phyloP scores from a whole-genome alignment of 768 basidiomycete genomes.

The Lactarius sp. region DNA sequence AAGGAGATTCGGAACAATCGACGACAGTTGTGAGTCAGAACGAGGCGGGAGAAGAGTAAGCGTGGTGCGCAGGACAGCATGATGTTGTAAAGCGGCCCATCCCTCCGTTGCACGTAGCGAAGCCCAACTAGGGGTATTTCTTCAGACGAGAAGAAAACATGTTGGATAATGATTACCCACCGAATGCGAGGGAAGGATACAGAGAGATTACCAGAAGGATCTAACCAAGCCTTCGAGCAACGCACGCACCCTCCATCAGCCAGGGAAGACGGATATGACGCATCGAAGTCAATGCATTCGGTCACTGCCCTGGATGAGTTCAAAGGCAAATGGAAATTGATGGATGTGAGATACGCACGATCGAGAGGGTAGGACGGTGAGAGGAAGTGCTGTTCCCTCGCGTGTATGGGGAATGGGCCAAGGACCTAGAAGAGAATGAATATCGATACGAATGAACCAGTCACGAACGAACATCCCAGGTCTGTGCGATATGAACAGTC shows the following conservation, averaged over 20 bases:
- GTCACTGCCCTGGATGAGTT: constrained; percentile 37
- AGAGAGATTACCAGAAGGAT: constrained; percentile 44
- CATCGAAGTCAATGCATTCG: constrained; percentile 44
- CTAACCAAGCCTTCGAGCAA: constrained; percentile 48
- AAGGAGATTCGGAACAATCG: constrained; percentile 42
- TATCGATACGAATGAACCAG: neutral
- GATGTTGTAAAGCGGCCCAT: constrained; percentile 84
- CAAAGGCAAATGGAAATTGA: neutral
- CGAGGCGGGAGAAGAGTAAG: constrained; percentile 52
- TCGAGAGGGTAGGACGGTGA: constrained; percentile 71
- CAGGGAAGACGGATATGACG: constrained; percentile 61
- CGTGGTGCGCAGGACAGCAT: constrained; percentile 61
- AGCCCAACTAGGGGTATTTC: constrained; percentile 51
- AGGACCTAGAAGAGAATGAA: constrained; percentile 46
- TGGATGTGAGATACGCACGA: constrained; percentile 39
- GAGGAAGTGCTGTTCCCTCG: constrained; percentile 78
- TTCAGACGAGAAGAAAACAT: neutral
- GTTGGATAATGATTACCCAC: constrained; percentile 30
- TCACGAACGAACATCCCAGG: constrained; percentile 67
- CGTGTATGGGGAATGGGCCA: constrained; percentile 80
- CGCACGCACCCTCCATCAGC: constrained; percentile 55
- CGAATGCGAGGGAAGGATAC: constrained; percentile 63
- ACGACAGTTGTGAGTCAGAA: neutral
- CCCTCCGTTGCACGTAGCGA: constrained; percentile 72
- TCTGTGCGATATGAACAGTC: constrained; percentile 6